A percentile compares a stretch with the other conserved stretches of the same genome.
Evolutionary conservation across 768 basidiomycete genomes (phyloP).

Genomic region (Mycena chlorophos): DNA sequence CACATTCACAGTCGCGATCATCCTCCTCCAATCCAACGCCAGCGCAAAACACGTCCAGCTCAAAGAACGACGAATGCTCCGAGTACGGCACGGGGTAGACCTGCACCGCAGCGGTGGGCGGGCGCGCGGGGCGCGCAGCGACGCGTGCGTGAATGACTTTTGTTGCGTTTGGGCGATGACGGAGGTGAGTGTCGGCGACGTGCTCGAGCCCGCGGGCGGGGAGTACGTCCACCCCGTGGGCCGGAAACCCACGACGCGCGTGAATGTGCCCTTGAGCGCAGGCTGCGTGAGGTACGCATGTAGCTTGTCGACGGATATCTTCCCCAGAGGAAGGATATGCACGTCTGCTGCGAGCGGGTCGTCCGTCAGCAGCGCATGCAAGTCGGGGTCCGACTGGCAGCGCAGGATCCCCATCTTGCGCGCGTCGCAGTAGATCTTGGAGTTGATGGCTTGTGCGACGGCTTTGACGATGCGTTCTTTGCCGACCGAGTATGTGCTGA

Average conservation of each 20-base stretch:
- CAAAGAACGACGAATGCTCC: conserved; percentile 95
- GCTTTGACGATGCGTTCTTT: conserved; percentile 98
- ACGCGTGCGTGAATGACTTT: conserved; percentile 65
- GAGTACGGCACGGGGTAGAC: conserved; percentile 89
- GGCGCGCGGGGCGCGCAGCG: conserved; percentile 68
- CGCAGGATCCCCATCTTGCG: conserved; percentile 81
- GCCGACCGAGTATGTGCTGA: conserved; percentile 92
- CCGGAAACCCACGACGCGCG: conserved; percentile 75
- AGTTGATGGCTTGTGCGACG: conserved; percentile 76
- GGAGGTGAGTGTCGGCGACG: conserved; percentile 60
- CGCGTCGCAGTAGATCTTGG: conserved; percentile 87
- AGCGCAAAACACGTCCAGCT: conserved; percentile 94
- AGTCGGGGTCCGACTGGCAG: conserved; percentile 82
- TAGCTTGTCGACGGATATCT: conserved; percentile 76
- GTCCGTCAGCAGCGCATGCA: conserved; percentile 73
- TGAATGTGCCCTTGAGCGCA: conserved; percentile 71
- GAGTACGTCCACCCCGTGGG: conserved; percentile 94
- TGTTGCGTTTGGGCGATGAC: conserved; percentile 70
- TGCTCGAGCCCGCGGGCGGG: conserved; percentile 62
- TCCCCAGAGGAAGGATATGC: conserved; percentile 79
- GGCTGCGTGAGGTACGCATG: conserved; percentile 74
- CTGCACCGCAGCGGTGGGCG: conserved; percentile 67
- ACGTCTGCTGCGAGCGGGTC: conserved; percentile 78
- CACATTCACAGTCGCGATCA: conserved; percentile 95
- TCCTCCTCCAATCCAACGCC: conserved; percentile 79